A percentile compares a stretch with the other conserved stretches of the same genome.
phyloP scores from a whole-genome alignment of 1,284 basidiomycete genomes.

The Moesziomyces parantarcticus region DNA sequence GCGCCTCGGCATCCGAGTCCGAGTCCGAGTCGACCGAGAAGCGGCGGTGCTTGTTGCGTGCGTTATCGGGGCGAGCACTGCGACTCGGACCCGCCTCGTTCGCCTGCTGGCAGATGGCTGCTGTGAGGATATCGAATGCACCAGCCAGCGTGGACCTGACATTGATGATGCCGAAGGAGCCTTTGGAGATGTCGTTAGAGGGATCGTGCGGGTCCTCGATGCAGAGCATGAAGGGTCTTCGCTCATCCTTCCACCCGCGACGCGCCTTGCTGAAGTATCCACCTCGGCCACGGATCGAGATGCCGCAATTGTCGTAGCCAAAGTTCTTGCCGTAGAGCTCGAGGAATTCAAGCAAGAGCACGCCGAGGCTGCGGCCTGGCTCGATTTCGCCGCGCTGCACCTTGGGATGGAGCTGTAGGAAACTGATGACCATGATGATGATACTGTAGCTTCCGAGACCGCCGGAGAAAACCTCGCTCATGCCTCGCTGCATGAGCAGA shows the following conservation, averaged over 20 bases:
- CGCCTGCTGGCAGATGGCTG: constrained; percentile 67
- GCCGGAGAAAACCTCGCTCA: constrained; percentile 97
- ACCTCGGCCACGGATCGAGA: constrained; percentile 80
- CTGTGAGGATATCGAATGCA: constrained; percentile 83
- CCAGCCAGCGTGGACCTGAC: constrained; percentile 86
- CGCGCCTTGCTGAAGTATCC: constrained; percentile 75
- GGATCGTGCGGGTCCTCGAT: constrained; percentile 96
- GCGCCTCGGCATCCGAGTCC: constrained; percentile 47
- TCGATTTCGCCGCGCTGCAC: constrained; percentile 88
- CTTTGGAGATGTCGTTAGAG: constrained; percentile 89
- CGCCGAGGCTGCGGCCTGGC: constrained; percentile 85
- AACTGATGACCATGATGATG: constrained; percentile 90
- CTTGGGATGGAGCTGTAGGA: constrained; percentile 96
- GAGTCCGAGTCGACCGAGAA: constrained; percentile 40
- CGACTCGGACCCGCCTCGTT: constrained; percentile 34
- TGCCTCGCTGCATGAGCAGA: constrained; percentile 86
- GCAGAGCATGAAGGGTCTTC: constrained; percentile 76
- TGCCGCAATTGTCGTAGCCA: constrained; percentile 76
- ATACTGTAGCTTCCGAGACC: constrained; percentile 94
- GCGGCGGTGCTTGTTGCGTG: constrained; percentile 19
- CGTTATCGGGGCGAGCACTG: constrained; percentile 12
- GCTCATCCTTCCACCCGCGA: constrained; percentile 56
- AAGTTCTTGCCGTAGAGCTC: constrained; percentile 93
- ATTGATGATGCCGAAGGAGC: constrained; percentile 84
- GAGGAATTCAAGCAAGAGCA: constrained; percentile 93